A percentile compares a stretch with the other conserved stretches of the same genome.
phyloP scores from a whole-genome alignment of 1,284 basidiomycete species.

The Ustanciosporium gigantosporum region DNA sequence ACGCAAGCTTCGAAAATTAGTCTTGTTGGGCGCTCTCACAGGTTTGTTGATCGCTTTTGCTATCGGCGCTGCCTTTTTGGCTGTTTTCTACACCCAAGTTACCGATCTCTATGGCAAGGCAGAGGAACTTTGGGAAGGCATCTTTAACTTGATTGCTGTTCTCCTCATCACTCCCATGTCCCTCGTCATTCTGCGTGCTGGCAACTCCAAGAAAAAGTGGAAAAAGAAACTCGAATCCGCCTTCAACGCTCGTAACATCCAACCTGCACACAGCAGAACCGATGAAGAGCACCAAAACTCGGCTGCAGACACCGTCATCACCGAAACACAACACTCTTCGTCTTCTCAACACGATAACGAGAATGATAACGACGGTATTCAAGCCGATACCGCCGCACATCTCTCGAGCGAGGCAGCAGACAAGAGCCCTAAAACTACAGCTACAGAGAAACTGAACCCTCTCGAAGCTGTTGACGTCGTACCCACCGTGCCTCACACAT shows the following conservation, averaged over 20 bases:
- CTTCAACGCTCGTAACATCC: constrained; percentile 23
- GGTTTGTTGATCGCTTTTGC: constrained; percentile 50
- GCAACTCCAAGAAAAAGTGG: constrained; percentile 53
- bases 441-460: constrained; percentile 31
- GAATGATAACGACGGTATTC: not conserved
- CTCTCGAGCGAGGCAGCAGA: not conserved
- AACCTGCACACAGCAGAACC: constrained; percentile 2
- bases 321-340: not conserved
- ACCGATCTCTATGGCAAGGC: constrained; percentile 65
- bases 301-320: not conserved
- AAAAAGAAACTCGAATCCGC: constrained; percentile 49
- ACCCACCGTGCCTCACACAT: constrained; percentile 3
- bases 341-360: not conserved
- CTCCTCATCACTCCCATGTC: constrained; percentile 58
- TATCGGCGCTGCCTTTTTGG: constrained; percentile 57
- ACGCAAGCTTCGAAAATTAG: constrained; percentile 43
- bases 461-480: constrained; percentile 28
- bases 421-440: constrained; percentile 14
- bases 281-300: constrained; percentile 1
- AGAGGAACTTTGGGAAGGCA: constrained; percentile 59
- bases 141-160: constrained; percentile 57
- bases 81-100: constrained; percentile 62
- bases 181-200: constrained; percentile 54
- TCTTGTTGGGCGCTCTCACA: constrained; percentile 40
- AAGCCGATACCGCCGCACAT: not conserved